phyloP scores from a whole-genome alignment of 2,329 filamentous ascomycete genomes.

The Nigrospora sphaerica region DNA sequence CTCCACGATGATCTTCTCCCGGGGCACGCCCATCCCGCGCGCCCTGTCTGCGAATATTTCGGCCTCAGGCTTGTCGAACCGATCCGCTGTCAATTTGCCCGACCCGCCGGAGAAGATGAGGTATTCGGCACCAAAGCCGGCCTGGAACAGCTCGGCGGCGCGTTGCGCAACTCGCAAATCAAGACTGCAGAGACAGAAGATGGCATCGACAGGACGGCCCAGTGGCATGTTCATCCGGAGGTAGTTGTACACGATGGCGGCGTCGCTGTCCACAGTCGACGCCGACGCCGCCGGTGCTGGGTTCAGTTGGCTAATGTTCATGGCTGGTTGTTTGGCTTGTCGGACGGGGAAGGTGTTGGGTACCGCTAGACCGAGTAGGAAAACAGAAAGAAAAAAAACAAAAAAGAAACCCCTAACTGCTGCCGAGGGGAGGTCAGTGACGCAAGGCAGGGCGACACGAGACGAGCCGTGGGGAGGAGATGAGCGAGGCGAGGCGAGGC shows the following conservation, averaged over 20 bases:
- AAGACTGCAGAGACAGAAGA: constrained; percentile 41
- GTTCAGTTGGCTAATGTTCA: too few species aligned
- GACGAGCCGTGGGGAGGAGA: too few species aligned
- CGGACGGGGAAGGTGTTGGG: too few species aligned
- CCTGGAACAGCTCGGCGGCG: constrained; percentile 33
- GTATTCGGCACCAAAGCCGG: constrained; percentile 23
- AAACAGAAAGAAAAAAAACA: too few species aligned
- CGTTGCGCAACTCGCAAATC: constrained; percentile 34
- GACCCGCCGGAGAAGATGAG: constrained; percentile 37
- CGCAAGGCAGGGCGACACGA: too few species aligned
- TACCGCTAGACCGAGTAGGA: too few species aligned
- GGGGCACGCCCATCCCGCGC: constrained; percentile 29
- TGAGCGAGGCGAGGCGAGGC: too few species aligned
- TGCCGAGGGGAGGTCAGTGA: too few species aligned
- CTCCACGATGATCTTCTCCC: constrained; percentile 30
- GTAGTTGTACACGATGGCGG: constrained; percentile 33
- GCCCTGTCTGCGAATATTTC: constrained; percentile 34
- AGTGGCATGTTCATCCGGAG: constrained; percentile 31
- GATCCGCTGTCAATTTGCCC: constrained; percentile 30
- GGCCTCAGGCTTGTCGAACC: constrained; percentile 33
- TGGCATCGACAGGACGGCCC: constrained; percentile 25
- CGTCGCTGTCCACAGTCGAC: constrained; percentile 17
- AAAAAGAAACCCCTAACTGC: too few species aligned
- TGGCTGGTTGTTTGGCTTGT: too few species aligned
- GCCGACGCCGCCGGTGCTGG: not conserved